Base-by-base conservation (phyloP, 2,329 filamentous ascomycete species). In the Neocatenulostroma microsporum region DNA sequence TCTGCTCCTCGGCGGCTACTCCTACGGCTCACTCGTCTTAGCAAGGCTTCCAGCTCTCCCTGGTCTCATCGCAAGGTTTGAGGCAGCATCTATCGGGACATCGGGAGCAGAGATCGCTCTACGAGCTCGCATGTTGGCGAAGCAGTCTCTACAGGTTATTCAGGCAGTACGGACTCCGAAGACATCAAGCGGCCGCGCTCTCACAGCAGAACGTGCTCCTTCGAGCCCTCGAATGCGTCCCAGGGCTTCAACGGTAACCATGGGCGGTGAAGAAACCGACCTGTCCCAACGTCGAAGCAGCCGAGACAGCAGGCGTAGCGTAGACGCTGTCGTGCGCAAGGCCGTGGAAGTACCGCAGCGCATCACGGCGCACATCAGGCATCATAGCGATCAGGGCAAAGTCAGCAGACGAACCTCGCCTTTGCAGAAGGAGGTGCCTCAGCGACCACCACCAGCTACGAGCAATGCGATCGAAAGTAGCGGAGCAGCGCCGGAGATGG, bases 11-110 rank as follows among this genome's bases (percentile, higher is more conserved):
- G 81, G 74, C 2, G 88, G 88, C 10, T 95, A 95, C 58, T 94
- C 87, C 0, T 95, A 95, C 58, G 91, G 91, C 28, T 84, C 86
- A 4, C 73, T 94, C 54, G 75, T 96, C 25, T 78, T 85, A 2
- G 78, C 74, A 1, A 77, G 81, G 39, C 70, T 94, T 0, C 84
- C 86, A 0, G 68, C 77, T 0, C 62, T 68, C 0, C 40, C 58
- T 0, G 53, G 51, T 0, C 74, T 93, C 19, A 61, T 85, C 17
- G 58, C 68, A 1, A 61, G 72, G 1, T 86, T 91, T 48, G 54
- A 62, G 6, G 57, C 62, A 0, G 72, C 76, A 0, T 46, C 62
- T 3, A 50, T 57, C n/a, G 76, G 70, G 25, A 78, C 78, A 0
- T 61, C 77, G 3, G 72, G 78, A 0, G 72, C 78, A 12, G 81